These are phyloP conservation scores for Vicia villosa DNA, from an alignment of 306 rosid genomes.

Conservation along the genomic window DNA sequence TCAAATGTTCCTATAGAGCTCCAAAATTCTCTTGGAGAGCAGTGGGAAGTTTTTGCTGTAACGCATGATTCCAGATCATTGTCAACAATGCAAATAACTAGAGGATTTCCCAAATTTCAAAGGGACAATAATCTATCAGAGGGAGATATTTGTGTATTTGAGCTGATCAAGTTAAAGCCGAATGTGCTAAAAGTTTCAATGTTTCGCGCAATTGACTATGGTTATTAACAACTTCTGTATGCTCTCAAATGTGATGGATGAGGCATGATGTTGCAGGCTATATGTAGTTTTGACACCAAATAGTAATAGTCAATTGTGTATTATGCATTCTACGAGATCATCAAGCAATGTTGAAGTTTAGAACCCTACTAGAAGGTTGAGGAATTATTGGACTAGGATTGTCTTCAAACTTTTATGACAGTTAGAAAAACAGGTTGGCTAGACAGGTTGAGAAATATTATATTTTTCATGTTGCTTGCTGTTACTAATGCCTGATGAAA, in stretches of 20 bases:
- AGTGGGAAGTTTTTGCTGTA: neutral
- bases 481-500: neutral
- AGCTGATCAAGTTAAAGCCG: too few relatives aligned
- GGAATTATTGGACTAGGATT: neutral
- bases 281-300: neutral
- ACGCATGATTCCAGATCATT: neutral
- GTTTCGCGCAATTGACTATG: too few relatives aligned
- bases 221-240: too few relatives aligned
- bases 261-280: neutral
- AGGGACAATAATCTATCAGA: too few relatives aligned
- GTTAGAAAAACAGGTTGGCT: neutral
- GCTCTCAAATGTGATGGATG: neutral
- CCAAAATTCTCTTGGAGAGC: constrained; percentile 7
- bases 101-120: too few relatives aligned
- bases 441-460: neutral
- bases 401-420: neutral
- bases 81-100: too few relatives aligned
- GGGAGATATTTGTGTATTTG: too few relatives aligned
- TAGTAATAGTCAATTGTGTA: too few relatives aligned
- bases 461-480: neutral
- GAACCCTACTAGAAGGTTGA: neutral
- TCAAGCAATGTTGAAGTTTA: neutral
- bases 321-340: neutral
- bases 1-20: neutral
- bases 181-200: too few relatives aligned